Percentiles rank a stretch among this genome's conserved stretches.
These are phyloP conservation scores for Cubamyces sp. DNA, from an alignment of 768 basidiomycete species.

Conservation along the genomic window DNA sequence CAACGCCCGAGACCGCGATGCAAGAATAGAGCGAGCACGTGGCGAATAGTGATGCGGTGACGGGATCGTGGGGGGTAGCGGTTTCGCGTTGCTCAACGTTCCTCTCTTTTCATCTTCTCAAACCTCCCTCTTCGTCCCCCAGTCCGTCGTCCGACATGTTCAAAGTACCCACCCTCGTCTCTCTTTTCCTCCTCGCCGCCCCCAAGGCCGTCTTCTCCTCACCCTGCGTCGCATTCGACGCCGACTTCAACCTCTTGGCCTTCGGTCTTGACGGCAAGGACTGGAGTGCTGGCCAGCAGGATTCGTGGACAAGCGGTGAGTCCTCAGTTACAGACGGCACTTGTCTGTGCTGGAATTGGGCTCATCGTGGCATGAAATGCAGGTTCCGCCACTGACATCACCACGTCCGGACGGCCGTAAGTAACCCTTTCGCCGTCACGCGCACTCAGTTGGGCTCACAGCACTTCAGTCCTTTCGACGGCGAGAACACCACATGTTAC, in stretches of 20 bases:
- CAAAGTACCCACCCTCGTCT: conserved; percentile 46
- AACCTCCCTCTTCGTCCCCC: not conserved
- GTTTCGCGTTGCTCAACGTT: not conserved
- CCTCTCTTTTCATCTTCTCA: not conserved
- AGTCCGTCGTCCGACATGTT: conserved; percentile 37
- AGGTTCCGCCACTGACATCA: conserved; percentile 70
- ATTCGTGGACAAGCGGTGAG: conserved; percentile 65
- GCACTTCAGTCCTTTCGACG: conserved; percentile 62
- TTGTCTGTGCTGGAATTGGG: too few species aligned
- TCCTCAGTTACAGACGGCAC: not conserved
- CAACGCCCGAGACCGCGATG: not conserved
- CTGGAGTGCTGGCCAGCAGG: conserved; percentile 75
- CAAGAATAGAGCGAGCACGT: conserved; percentile 18
- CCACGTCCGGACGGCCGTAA: conserved; percentile 77
- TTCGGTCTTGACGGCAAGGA: conserved; percentile 87
- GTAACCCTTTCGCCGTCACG: conserved; percentile 31
- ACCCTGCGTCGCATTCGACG: conserved; percentile 81
- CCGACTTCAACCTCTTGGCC: conserved; percentile 80
- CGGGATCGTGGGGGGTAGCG: not conserved
- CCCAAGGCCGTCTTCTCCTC: conserved; percentile 41
- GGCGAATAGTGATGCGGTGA: conserved; percentile 2
- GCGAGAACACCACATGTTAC: conserved; percentile 67
- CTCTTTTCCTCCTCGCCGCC: conserved; percentile 54
- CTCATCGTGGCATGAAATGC: conserved; percentile 14
- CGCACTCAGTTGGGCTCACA: conserved; percentile 6